Evolutionary conservation across 1,139 yeast species (phyloP).

Genomic region (Blastobotrys petasosporus): DNA sequence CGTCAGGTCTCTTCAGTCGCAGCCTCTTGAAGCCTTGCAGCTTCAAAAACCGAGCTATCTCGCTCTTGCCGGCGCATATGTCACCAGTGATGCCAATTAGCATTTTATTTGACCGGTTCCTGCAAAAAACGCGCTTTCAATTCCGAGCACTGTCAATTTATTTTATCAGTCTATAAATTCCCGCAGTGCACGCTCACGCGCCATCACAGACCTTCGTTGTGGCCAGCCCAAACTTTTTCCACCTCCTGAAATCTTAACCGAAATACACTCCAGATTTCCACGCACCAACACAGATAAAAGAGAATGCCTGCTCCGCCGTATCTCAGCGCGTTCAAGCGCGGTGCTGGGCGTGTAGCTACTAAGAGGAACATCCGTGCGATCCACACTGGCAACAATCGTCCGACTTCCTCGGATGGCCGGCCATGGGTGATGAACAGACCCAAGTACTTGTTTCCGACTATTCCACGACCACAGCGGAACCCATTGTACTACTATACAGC

Average conservation of each 20-base stretch:
- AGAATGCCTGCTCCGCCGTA: conserved; percentile 13
- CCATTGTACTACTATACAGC: conserved; percentile 47
- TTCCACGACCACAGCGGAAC: conserved; percentile 60
- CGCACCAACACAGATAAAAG: background rate
- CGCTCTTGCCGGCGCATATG: conserved; percentile 61
- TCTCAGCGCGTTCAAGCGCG: conserved; percentile 8
- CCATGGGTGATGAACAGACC: background rate
- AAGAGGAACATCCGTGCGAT: background rate
- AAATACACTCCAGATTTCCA: background rate
- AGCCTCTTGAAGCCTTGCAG: conserved; percentile 49
- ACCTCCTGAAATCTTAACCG: background rate
- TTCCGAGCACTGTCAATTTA: background rate
- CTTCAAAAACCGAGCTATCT: conserved; percentile 53
- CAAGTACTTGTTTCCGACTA: conserved; percentile 48
- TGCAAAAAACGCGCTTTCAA: background rate
- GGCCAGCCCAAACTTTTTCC: background rate
- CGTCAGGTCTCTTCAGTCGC: conserved; percentile 13
- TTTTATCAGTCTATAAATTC: background rate
- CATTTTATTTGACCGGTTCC: conserved; percentile 37
- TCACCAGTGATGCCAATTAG: conserved; percentile 74
- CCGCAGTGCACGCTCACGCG: too few species aligned
- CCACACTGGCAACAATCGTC: background rate
- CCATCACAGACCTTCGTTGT: too few species aligned
- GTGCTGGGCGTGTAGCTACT: conserved; percentile 2
- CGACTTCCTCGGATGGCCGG: background rate